phyloP scores from a whole-genome alignment of 805 yeast genomes.

The Candida suzukii region DNA sequence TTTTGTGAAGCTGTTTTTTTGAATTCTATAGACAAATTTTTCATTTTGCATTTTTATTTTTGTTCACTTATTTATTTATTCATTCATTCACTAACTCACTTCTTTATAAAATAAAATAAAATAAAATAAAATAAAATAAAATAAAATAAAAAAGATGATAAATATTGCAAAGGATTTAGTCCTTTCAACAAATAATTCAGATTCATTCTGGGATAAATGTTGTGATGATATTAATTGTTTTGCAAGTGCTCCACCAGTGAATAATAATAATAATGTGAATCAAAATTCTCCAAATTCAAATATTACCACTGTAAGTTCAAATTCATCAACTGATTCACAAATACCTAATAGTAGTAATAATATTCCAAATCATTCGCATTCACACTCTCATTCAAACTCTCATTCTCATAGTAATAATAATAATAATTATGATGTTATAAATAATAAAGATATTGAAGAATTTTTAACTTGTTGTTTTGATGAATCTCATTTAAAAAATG shows the following conservation, averaged over 20 bases:
- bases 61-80: too few relatives aligned
- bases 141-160: too few relatives aligned
- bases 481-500: slow-evolving; percentile 12
- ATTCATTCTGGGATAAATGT: slow-evolving; percentile 1
- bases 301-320: neutral
- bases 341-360: too few relatives aligned
- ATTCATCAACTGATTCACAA: too few relatives aligned
- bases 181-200: neutral
- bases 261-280: neutral
- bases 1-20: too few relatives aligned
- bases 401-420: neutral
- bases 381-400: neutral
- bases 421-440: neutral
- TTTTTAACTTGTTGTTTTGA: slow-evolving; percentile 18
- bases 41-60: too few relatives aligned
- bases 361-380: too few relatives aligned
- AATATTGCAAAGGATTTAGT: neutral
- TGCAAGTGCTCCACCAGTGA: too few relatives aligned
- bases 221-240: slow-evolving; percentile 1
- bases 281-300: neutral
- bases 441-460: slow-evolving; percentile 11
- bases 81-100: too few relatives aligned
- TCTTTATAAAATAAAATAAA: too few relatives aligned
- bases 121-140: too few relatives aligned
- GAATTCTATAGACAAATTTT: too few relatives aligned